Evolutionary conservation across 1,284 basidiomycete genomes (phyloP).

Genomic region (Cronartium quercuum): DNA sequence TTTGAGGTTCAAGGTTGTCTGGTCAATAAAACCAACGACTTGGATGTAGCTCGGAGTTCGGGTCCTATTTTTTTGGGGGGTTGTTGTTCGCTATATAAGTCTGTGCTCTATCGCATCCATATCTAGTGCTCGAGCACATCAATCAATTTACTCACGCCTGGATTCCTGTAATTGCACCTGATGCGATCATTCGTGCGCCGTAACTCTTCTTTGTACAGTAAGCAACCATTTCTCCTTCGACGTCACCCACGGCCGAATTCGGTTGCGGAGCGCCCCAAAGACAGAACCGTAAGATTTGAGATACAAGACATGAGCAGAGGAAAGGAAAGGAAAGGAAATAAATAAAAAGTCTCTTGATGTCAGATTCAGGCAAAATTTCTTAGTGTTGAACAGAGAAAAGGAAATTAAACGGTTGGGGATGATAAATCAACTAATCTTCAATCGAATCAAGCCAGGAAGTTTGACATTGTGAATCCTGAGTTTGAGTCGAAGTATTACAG

Average conservation of each 20-base stretch:
- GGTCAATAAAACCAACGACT: constrained; percentile 60
- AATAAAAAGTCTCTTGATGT: too few relatives aligned
- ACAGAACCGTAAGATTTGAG: background rate
- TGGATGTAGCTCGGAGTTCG: constrained; percentile 62
- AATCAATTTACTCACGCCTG: constrained; percentile 51
- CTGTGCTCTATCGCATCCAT: too few relatives aligned
- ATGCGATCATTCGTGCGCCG: constrained; percentile 62
- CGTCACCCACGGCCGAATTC: constrained; percentile 39
- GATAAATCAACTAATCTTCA: constrained; percentile 40
- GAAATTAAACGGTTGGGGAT: constrained; percentile 43
- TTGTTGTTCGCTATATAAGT: too few relatives aligned
- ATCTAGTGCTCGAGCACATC: too few relatives aligned
- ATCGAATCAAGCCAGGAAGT: constrained; percentile 51
- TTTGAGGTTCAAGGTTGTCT: constrained; percentile 57
- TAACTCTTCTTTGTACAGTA: constrained; percentile 55
- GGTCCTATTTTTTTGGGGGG: too few relatives aligned
- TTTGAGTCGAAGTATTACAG: constrained; percentile 65
- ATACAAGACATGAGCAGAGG: background rate
- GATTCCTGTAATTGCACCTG: constrained; percentile 60
- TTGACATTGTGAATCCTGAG: constrained; percentile 60
- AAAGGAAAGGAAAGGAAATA: constrained; percentile 11
- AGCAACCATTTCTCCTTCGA: constrained; percentile 43
- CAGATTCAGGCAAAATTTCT: too few relatives aligned
- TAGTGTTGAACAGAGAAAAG: too few relatives aligned
- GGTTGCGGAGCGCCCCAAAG: background rate